phyloP scores from a whole-genome alignment of 2,329 filamentous ascomycete species.

The Pseudocercospora crystallina region DNA sequence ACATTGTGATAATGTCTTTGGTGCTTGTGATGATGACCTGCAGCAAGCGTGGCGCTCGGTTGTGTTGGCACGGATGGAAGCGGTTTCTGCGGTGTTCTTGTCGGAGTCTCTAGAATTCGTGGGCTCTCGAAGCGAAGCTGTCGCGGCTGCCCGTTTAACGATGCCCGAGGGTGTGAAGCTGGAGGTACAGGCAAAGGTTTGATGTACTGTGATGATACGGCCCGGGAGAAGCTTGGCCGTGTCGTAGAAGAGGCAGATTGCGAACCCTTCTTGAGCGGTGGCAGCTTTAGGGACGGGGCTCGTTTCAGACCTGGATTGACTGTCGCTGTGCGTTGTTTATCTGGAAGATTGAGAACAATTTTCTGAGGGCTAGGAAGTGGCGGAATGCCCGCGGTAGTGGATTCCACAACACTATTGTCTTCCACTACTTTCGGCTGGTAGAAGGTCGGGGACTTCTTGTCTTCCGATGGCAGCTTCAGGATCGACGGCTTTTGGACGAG shows the following conservation, averaged over 20 bases:
- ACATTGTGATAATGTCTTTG: slow-evolving; percentile 21
- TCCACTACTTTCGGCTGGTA: slow-evolving; percentile 31
- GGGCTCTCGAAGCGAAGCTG: slow-evolving; percentile 18
- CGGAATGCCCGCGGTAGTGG: slow-evolving; percentile 11
- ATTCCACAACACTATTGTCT: slow-evolving; percentile 23
- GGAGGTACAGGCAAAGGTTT: not conserved
- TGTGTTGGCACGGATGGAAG: not conserved
- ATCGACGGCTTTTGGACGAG: slow-evolving; percentile 18
- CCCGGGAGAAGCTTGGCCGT: not conserved
- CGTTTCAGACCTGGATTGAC: too few relatives aligned
- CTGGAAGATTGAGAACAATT: not conserved
- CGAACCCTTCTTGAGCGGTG: not conserved
- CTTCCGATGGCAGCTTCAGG: not conserved
- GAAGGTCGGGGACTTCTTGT: slow-evolving; percentile 25
- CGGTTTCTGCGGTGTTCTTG: not conserved
- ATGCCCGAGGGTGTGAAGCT: not conserved
- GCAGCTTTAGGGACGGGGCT: not conserved
- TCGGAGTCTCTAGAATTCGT: not conserved
- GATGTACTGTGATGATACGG: not conserved
- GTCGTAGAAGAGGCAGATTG: not conserved
- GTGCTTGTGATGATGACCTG: not conserved
- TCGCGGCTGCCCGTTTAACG: not conserved
- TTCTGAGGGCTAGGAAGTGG: slow-evolving; percentile 4
- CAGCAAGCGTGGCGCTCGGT: not conserved
- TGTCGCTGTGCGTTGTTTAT: not conserved